Evolutionary conservation across 2,329 filamentous ascomycete genomes (phyloP).

Genomic region (Penicillium sp.): DNA sequence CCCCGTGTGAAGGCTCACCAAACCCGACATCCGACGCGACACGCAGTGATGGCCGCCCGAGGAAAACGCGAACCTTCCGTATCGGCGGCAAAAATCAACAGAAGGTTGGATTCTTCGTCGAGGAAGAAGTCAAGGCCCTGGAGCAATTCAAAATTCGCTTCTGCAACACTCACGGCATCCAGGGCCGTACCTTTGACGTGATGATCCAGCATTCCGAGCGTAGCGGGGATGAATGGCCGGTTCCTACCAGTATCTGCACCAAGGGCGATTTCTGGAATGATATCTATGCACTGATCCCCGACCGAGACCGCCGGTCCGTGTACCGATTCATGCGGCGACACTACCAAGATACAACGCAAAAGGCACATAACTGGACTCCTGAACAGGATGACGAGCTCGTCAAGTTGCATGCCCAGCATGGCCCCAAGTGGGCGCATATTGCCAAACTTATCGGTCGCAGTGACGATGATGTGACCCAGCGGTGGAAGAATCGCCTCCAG

Average conservation of each 20-base stretch:
- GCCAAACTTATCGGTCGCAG: constrained; percentile 41
- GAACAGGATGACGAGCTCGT: constrained; percentile 47
- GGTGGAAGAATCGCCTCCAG: constrained; percentile 47
- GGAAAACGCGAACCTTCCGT: constrained; percentile 11
- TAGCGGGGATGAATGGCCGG: constrained; percentile 28
- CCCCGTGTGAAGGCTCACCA: not conserved
- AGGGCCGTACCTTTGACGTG: constrained; percentile 29
- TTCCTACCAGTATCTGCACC: constrained; percentile 19
- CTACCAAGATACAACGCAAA: constrained; percentile 42
- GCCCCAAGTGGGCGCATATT: constrained; percentile 42
- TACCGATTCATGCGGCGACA: constrained; percentile 47
- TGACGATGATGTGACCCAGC: constrained; percentile 45
- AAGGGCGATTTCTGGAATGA: constrained; percentile 41
- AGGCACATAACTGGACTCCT: constrained; percentile 41
- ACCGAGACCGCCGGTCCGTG: constrained; percentile 41
- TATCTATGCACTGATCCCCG: constrained; percentile 39
- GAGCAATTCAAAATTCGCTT: constrained; percentile 39
- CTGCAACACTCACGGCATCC: constrained; percentile 33
- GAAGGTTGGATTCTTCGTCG: constrained; percentile 34
- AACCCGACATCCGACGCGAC: not conserved
- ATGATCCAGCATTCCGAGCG: constrained; percentile 40
- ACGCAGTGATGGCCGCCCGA: not conserved
- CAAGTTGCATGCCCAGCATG: constrained; percentile 32
- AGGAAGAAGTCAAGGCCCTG: constrained; percentile 33
- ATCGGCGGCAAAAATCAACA: constrained; percentile 17